Evolutionary conservation across 192 early-diverging fungal species (phyloP), one percentile per base, ranked within the genome.

Genomic region (Podila minutissima): DNA sequence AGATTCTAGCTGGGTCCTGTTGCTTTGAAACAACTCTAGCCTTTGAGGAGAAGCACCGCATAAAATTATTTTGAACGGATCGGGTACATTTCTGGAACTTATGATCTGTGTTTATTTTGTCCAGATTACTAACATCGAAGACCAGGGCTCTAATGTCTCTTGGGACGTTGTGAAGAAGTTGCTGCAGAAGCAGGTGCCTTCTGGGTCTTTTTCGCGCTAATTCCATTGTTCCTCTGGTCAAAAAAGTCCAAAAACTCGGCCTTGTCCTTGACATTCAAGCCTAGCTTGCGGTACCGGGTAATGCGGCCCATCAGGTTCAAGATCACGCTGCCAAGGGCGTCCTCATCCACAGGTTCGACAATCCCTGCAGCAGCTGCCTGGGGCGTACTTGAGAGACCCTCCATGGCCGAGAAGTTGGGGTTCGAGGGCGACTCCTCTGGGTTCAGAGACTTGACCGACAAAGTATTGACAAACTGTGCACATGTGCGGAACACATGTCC

Each of bases 201-300:
- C 31, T 64, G 68, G n/a, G 62, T 67, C 62, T 71, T 78, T 20
- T 48, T 28, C 4, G 46, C 31, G 15, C 62, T 37, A 28, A 81
- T 81, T 13, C 77, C 77, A 57, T 73, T 81, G 37, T 83, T 74
- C 53, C 73, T 65, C 83, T 69, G 57, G 31, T 73, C 72, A 61
- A 73, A 96, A 72, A 91, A 96, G 2, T 92, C 84, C 69, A 96
- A 75, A 71, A 96, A 96, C 24, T 90, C 90, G 28, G 84, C 82
- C 79, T 96, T 96, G 67, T 95, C 94, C 62, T 84, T 74, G 10
- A 91, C 85, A 5, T 84, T 86, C 60, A 93, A 64, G 15, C 87
- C 86, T 1, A 92, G 89, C 75, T 89, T 92, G 32, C 94, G 85
- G 67, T 93, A 83, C 26, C 94, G 88, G 17, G 91, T 86, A 13